Evolutionary conservation across 1,284 basidiomycete genomes (phyloP).

Genomic region (Cryptococcus sp.): DNA sequence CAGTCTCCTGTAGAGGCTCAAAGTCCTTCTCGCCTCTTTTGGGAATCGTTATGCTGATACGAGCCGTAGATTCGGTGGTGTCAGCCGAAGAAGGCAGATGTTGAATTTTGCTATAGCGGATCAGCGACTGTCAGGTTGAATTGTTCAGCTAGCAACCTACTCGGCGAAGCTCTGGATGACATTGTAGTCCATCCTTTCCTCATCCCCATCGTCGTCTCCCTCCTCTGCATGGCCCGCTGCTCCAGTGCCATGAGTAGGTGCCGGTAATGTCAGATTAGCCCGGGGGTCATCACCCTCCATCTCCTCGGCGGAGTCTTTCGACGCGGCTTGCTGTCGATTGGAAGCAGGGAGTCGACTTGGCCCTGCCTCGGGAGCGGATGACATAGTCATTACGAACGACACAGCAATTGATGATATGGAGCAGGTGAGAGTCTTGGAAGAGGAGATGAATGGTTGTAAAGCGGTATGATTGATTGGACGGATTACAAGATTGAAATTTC

Average conservation of each 20-base stretch:
- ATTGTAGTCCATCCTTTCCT: conserved; percentile 24
- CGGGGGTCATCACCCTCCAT: conserved; percentile 15
- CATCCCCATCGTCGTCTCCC: conserved; percentile 22
- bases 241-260: background rate
- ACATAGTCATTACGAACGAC: background rate
- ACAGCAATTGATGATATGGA: background rate
- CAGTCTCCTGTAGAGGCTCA: conserved; percentile 69
- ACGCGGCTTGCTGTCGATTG: no score
- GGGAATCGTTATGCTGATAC: conserved; percentile 64
- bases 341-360: conserved; percentile 8
- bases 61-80: conserved; percentile 11
- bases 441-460: conserved; percentile 13
- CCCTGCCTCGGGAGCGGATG: conserved; percentile 9
- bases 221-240: conserved; percentile 10
- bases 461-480: conserved; percentile 16
- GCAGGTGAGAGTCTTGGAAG: background rate
- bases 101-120: conserved; percentile 40
- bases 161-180: conserved; percentile 24
- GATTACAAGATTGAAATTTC: conserved; percentile 7
- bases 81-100: conserved; percentile 31
- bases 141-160: conserved; percentile 6
- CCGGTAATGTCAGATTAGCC: conserved; percentile 3
- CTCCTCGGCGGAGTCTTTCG: background rate
- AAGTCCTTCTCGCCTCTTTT: conserved; percentile 96
- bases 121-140: background rate